phyloP scores from a whole-genome alignment of 2,329 filamentous ascomycete species.

The Chaetomium strumarium region DNA sequence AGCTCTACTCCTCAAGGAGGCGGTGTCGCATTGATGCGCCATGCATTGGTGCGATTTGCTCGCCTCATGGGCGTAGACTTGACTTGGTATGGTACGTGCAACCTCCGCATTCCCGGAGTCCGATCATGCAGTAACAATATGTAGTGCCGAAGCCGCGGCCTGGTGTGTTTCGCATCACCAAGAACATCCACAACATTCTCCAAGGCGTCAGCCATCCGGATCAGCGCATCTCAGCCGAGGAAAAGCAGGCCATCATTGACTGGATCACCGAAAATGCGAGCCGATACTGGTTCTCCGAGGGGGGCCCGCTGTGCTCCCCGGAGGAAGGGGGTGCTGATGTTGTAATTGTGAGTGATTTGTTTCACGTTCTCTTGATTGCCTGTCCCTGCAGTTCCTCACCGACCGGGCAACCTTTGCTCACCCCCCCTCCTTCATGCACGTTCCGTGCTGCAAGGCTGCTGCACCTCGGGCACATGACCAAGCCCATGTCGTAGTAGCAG shows the following conservation, averaged over 20 bases:
- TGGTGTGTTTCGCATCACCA: conserved; percentile 75
- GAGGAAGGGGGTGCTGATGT: conserved; percentile 69
- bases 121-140: conserved; percentile 10
- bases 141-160: conserved; percentile 71
- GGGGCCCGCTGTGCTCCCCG: conserved; percentile 59
- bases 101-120: not conserved
- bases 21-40: conserved; percentile 75
- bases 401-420: not conserved
- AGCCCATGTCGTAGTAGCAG: not conserved
- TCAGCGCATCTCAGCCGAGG: conserved; percentile 57
- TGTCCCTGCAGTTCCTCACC: conserved; percentile 2
- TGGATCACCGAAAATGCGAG: conserved; percentile 72
- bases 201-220: conserved; percentile 66
- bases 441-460: conserved; percentile 1
- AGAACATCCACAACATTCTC: conserved; percentile 83
- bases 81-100: conserved; percentile 59
- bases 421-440: conserved; percentile 9
- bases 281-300: conserved; percentile 65
- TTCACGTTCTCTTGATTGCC: conserved; percentile 1
- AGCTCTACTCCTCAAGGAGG: conserved; percentile 77
- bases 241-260: conserved; percentile 56
- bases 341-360: conserved; percentile 48
- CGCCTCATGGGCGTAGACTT: conserved; percentile 61
- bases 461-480: conserved; percentile 14
- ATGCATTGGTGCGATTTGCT: conserved; percentile 68